Evolutionary conservation across 257 asterid species (phyloP), one percentile per base, ranked within the genome.

Genomic region (Scutellaria baicalensis): DNA sequence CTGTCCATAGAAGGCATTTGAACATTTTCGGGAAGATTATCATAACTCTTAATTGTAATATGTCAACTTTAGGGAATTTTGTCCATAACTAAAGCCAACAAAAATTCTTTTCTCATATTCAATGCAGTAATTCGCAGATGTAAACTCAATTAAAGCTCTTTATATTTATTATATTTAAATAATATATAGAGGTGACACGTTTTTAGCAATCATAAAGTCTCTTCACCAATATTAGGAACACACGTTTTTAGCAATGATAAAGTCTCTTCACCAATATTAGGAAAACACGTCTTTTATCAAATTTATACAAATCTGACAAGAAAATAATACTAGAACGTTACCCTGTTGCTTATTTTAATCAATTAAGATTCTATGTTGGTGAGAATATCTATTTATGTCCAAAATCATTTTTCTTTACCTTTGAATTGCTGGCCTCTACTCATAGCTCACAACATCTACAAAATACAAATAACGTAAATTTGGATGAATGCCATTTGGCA

Each of bases 211-310:
- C 33, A 27, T 27, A 1, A 27, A 27, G 33, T 27, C 51, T 63
- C 39, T 40, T 60, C 44, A 63, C 64, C 69, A 42, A 63, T 13
- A 61, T 39, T 60, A 59, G 33, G 59, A 57, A 58, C n/a, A 60
- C 54, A 7, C 9, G 27, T 39, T 10, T 45, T 69, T 8, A 16
- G 13, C 49, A 14, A 58, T n/a, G n/a, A n/a, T n/a, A n/a, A n/a
- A n/a, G n/a, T n/a, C 49, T 62, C 38, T 39, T 59, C 43, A 62
- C 63, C 69, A 40, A 62, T 12, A 60, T 38, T 60, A 59, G n/a
- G 59, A 56, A 58, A 49, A 12, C 52, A 59, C 48, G 48, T 70
- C 69, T 59, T 35, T 8, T 43, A 12, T 35, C 1, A 44, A 35
- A 59, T 47, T 2, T 27, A 5, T 27, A 36, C 36, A 13, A 9